A percentile compares a stretch with the other conserved stretches of the same genome.
Evolutionary conservation across 192 early-diverging fungal species (phyloP).

Genomic region (Podila clonocystis): DNA sequence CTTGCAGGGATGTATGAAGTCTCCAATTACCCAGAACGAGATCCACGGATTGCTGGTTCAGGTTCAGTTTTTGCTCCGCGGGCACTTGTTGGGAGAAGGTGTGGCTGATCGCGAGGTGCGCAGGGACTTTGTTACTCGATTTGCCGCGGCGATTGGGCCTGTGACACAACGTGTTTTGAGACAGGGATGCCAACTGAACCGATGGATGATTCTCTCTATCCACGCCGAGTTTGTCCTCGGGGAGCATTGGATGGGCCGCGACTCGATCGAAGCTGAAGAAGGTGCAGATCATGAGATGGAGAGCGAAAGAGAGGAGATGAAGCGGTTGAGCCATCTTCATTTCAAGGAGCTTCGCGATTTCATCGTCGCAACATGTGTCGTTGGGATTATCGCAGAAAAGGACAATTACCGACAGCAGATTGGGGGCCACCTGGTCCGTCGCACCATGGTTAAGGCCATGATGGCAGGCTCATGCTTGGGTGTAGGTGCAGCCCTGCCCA

Average conservation of each 20-base stretch:
- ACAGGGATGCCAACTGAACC: constrained; percentile 61
- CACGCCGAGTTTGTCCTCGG: constrained; percentile 59
- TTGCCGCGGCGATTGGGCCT: constrained; percentile 45
- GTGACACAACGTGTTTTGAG: constrained; percentile 41
- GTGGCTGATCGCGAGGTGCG: constrained; percentile 57
- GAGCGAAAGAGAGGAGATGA: constrained; percentile 43
- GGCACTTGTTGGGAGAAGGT: constrained; percentile 64
- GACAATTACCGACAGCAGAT: constrained; percentile 36
- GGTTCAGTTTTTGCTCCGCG: constrained; percentile 73
- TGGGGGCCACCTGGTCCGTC: constrained; percentile 56
- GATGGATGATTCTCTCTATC: constrained; percentile 59
- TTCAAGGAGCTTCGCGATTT: constrained; percentile 47
- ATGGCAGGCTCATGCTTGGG: constrained; percentile 29
- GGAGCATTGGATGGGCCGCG: constrained; percentile 22
- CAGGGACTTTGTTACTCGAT: constrained; percentile 49
- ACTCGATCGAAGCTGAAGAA: constrained; percentile 12
- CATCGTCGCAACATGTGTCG: constrained; percentile 36
- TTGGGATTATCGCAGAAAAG: constrained; percentile 36
- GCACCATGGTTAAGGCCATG: constrained; percentile 49
- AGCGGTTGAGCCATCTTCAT: constrained; percentile 21
- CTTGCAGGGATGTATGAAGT: constrained; percentile 47
- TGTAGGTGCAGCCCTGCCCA: constrained; percentile 16
- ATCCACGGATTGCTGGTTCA: constrained; percentile 82
- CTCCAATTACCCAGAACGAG: constrained; percentile 67
- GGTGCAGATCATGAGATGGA: constrained; percentile 32